Base-by-base conservation (phyloP, 2,329 filamentous ascomycete species). In the Penicillium sp. region DNA sequence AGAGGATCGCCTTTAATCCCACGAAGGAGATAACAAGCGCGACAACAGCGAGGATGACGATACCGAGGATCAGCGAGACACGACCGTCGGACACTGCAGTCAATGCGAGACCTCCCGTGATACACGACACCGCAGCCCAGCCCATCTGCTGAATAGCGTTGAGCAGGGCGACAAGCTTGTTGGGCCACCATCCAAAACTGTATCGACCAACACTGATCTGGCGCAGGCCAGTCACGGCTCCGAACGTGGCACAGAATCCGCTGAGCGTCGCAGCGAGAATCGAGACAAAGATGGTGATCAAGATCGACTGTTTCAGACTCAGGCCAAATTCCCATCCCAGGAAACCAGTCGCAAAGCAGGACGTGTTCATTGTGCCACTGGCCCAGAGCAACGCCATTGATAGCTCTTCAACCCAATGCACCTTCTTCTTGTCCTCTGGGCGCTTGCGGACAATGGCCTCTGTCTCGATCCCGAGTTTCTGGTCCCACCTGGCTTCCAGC, bases 311-410 rank as follows among this genome's bases (percentile, higher is more conserved):
- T 48, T 70, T 69, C 31, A 84, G 68, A 41, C 76, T 77, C 25
- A 84, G 68, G 6, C 81, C 82, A 37, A 84, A 75, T 61, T 82
- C 76, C 72, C 75, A 77, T 7, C 82, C 82, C 51, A 84, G 68
- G 58, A 84, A 83, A 10, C 82, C 82, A 0, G 81, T 82, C 2
- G 80, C 75, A 58, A 84, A 83, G 66, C 81, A 84, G 39, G 76
- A 79, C 28, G 79, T 75, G 67, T 84, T 83, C 77, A 83, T 79
- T 1, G 80, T 83, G 10, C 77, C 79, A 47, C 76, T 79, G 20
- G 82, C 81, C 82, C 82, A 84, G 58, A 84, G 73, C 58, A 83
- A 69, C 11, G 80, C 81, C 82, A 84, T 84, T 17, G 57, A 57
- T 2, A 60, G 5, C 15, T 58, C 54, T 57, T 76, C 75, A 56